Evolutionary conservation across 2,329 filamentous ascomycete species (phyloP).

Genomic region (Arthrobotrys conoides): DNA sequence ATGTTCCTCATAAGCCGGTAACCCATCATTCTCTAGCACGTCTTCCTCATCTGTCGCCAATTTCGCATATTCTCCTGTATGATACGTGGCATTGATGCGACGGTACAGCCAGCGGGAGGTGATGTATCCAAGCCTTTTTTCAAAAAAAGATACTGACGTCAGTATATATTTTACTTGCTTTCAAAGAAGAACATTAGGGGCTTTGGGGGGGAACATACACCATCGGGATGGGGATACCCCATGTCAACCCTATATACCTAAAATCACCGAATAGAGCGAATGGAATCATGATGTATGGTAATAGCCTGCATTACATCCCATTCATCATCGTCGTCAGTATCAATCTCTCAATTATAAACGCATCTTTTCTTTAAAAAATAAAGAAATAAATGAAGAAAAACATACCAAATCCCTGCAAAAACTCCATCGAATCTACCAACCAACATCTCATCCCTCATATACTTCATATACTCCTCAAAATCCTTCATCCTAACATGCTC

Average conservation of each 20-base stretch:
- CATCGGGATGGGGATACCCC: constrained; percentile 35
- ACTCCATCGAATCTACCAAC: constrained; percentile 44
- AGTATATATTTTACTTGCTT: background rate
- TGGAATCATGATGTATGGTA: constrained; percentile 44
- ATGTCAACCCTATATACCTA: constrained; percentile 26
- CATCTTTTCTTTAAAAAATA: background rate
- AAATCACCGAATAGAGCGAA: constrained; percentile 47
- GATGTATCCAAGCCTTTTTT: constrained; percentile 29
- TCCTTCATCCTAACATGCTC: constrained; percentile 13
- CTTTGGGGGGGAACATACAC: constrained; percentile 28
- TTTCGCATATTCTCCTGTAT: constrained; percentile 35
- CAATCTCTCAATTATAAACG: background rate
- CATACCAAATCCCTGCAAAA: constrained; percentile 34
- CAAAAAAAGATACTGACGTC: background rate
- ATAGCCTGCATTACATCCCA: constrained; percentile 4
- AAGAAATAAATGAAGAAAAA: constrained; percentile 5
- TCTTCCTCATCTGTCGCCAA: constrained; percentile 26
- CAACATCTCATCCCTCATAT: background rate
- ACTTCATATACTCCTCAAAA: constrained; percentile 25
- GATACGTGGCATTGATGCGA: constrained; percentile 21
- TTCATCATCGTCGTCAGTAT: too few relatives aligned
- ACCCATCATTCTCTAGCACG: constrained; percentile 18
- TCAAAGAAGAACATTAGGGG: background rate
- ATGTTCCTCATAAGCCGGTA: constrained; percentile 36
- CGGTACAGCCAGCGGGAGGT: constrained; percentile 29